Evolutionary conservation across 129 eudicot species (phyloP).

Genomic region (Pseudognaphalium luteoalbum): DNA sequence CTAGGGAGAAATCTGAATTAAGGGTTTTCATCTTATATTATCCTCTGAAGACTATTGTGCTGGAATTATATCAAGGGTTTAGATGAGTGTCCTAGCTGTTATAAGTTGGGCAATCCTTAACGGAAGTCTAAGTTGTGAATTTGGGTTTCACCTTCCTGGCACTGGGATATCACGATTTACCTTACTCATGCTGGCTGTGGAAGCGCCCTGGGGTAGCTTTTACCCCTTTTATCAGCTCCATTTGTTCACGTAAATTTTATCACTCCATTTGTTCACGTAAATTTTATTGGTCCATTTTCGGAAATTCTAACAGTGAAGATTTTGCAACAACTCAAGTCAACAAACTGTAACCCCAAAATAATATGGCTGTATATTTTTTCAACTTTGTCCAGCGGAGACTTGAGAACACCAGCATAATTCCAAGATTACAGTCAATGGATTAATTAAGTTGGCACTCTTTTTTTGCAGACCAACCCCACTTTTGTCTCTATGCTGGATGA

Average conservation of each 20-base stretch:
- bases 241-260: conserved; percentile 1
- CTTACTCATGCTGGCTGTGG: too few species aligned
- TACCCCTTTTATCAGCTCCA: too few species aligned
- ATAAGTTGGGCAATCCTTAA: not conserved
- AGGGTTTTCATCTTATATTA: not conserved
- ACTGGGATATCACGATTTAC: too few species aligned
- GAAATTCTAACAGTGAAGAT: conserved; percentile 13
- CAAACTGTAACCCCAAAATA: conserved; percentile 22
- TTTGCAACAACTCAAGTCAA: conserved; percentile 25
- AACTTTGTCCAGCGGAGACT: conserved; percentile 35
- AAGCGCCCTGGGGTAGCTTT: too few species aligned
- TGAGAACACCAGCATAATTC: conserved; percentile 25
- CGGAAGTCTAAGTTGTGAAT: not conserved
- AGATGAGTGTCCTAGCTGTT: not conserved
- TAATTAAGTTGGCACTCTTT: not conserved
- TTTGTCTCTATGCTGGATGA: conserved; percentile 35
- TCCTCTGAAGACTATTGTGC: conserved; percentile 1
- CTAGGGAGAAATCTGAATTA: conserved; percentile 5
- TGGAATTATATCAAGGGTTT: conserved; percentile 9
- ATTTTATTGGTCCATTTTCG: not conserved
- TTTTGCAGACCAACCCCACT: conserved; percentile 6
- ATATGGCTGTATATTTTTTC: conserved; percentile 31
- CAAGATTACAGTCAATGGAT: conserved; percentile 15
- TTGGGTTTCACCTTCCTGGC: not conserved
- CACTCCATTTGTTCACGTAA: conserved; percentile 1